phyloP scores from a whole-genome alignment of 495 filamentous ascomycete species.

The Penicillium coffeae region DNA sequence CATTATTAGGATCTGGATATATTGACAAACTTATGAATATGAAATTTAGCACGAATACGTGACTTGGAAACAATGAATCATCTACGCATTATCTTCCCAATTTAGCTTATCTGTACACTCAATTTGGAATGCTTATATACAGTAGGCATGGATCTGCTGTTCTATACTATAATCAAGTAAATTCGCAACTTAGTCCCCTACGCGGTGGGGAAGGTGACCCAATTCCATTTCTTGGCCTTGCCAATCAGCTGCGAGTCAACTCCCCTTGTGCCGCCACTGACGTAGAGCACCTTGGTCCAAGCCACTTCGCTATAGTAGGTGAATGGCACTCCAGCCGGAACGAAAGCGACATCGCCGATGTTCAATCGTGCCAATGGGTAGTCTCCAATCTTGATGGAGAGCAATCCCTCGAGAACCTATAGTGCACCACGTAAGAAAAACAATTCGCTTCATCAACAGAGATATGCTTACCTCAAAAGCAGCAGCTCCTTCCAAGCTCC shows the following conservation, averaged over 20 bases:
- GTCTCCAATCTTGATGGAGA: slow-evolving; percentile 30
- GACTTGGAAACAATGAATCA: too few relatives aligned
- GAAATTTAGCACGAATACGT: too few relatives aligned
- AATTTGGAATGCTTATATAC: too few relatives aligned
- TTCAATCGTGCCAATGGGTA: slow-evolving; percentile 24
- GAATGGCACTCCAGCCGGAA: slow-evolving; percentile 26
- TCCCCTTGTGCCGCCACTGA: slow-evolving; percentile 29
- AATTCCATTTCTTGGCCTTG: slow-evolving; percentile 18
- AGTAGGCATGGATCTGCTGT: too few relatives aligned
- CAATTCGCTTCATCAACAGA: too few relatives aligned
- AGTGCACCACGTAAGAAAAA: too few relatives aligned
- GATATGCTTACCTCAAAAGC: slow-evolving; percentile 41
- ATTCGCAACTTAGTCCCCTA: too few relatives aligned
- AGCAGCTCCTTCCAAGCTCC: slow-evolving; percentile 19
- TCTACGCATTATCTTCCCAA: too few relatives aligned
- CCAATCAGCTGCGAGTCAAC: slow-evolving; percentile 30
- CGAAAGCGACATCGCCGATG: slow-evolving; percentile 38
- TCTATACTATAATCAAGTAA: too few relatives aligned
- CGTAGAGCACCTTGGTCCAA: slow-evolving; percentile 40
- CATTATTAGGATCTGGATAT: neutral
- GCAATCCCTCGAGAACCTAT: slow-evolving; percentile 39
- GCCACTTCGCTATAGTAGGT: slow-evolving; percentile 29
- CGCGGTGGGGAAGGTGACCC: slow-evolving; percentile 20
- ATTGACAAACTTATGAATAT: too few relatives aligned
- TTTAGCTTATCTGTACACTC: too few relatives aligned